Evolutionary conservation across 108 stramenopile genomes (phyloP).

Genomic region (Fragilaria crotonensis): DNA sequence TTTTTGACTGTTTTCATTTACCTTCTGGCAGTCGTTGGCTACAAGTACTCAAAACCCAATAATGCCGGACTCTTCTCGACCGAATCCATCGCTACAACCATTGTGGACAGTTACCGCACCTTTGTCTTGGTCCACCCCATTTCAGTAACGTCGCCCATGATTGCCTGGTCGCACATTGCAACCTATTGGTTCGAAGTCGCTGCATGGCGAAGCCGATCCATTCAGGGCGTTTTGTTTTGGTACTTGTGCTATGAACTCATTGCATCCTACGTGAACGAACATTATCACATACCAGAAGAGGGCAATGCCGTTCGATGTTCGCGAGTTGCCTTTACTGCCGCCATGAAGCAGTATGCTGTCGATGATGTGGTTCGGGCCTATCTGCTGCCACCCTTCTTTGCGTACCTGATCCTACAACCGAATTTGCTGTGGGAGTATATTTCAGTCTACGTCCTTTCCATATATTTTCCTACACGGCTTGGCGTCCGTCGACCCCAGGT

Average conservation of each 20-base stretch:
- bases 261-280: conserved; percentile 3
- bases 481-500: too few species aligned
- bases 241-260: conserved; percentile 1
- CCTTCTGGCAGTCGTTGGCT: background rate
- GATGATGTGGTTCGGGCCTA: conserved; percentile 10
- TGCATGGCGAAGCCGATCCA: background rate
- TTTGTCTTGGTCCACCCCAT: conserved; percentile 4
- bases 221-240: background rate
- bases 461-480: too few species aligned
- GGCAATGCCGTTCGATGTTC: background rate
- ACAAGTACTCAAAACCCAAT: background rate
- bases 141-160: background rate
- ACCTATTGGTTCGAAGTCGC: conserved; percentile 4
- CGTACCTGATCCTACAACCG: conserved; percentile 4
- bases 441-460: too few species aligned
- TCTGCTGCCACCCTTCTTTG: conserved; percentile 9
- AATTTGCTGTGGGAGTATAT: background rate
- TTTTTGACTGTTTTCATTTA: background rate
- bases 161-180: conserved; percentile 3
- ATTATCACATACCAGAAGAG: background rate
- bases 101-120: conserved; percentile 3
- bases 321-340: conserved; percentile 2
- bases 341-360: background rate
- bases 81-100: conserved; percentile 4
- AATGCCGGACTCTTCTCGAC: conserved; percentile 4